phyloP scores from a whole-genome alignment of 495 filamentous ascomycete genomes.

The Podospora sp. region DNA sequence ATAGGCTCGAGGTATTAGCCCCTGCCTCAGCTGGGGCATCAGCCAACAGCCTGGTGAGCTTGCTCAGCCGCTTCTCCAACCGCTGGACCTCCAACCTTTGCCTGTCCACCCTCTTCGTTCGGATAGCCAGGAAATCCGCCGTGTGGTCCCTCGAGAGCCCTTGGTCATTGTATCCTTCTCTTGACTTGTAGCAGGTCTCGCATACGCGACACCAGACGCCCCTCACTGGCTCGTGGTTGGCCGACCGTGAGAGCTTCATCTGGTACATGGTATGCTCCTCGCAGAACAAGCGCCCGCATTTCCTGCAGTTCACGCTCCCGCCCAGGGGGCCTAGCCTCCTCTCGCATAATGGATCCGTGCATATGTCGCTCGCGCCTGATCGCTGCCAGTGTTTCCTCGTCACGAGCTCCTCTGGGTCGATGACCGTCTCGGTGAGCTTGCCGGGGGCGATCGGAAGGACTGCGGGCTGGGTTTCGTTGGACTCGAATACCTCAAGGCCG shows the following conservation, averaged over 20 bases:
- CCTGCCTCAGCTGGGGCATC: slow-evolving; percentile 63
- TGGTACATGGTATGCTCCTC: slow-evolving; percentile 99
- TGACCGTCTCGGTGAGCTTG: slow-evolving; percentile 42
- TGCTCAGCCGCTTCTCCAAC: slow-evolving; percentile 87
- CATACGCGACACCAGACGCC: slow-evolving; percentile 95
- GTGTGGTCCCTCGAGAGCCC: slow-evolving; percentile 72
- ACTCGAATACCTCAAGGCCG: slow-evolving; percentile 95
- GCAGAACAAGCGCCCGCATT: slow-evolving; percentile 91
- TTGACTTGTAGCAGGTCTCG: slow-evolving; percentile 96
- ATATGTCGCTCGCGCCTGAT: slow-evolving; percentile 69
- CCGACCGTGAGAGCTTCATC: slow-evolving; percentile 92
- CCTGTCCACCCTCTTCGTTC: slow-evolving; percentile 79
- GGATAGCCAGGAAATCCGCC: slow-evolving; percentile 62
- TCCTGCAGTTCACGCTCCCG: slow-evolving; percentile 87
- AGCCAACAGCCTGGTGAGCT: slow-evolving; percentile 81
- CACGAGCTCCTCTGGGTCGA: slow-evolving; percentile 87
- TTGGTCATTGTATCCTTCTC: slow-evolving; percentile 94
- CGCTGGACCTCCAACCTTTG: slow-evolving; percentile 82
- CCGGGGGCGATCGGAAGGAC: slow-evolving; percentile 33
- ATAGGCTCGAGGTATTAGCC: slow-evolving; percentile 31
- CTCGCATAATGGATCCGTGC: slow-evolving; percentile 85
- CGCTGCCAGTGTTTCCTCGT: slow-evolving; percentile 88
- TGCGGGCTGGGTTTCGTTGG: slow-evolving; percentile 65
- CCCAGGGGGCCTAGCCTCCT: slow-evolving; percentile 74
- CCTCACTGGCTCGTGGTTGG: slow-evolving; percentile 87